phyloP scores from a whole-genome alignment of 768 basidiomycete species.

The Lactarius hatsudake region DNA sequence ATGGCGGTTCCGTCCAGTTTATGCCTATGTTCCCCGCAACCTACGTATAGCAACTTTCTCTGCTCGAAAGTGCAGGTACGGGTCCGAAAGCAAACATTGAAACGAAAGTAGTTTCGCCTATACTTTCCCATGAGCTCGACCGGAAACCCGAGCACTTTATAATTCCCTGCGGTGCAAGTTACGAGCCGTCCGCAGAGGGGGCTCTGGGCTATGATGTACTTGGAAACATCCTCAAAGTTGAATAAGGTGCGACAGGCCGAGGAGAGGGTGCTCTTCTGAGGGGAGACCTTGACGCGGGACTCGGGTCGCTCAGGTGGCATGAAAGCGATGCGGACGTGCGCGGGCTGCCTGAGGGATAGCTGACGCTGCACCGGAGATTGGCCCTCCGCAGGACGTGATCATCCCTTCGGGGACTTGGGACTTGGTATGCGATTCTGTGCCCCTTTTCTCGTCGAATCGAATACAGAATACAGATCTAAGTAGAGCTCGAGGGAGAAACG shows the following conservation, averaged over 20 bases:
- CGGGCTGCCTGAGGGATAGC: slow-evolving; percentile 41
- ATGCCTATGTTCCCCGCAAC: too few relatives aligned
- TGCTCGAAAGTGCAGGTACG: too few relatives aligned
- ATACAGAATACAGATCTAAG: slow-evolving; percentile 87
- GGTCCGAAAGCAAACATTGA: slow-evolving; percentile 78
- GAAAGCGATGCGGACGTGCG: slow-evolving; percentile 43
- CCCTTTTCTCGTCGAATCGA: slow-evolving; percentile 77
- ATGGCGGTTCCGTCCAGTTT: too few relatives aligned
- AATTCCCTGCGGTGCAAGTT: slow-evolving; percentile 74
- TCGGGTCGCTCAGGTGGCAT: slow-evolving; percentile 45
- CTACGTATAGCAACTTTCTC: too few relatives aligned
- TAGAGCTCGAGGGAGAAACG: slow-evolving; percentile 71
- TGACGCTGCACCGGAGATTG: slow-evolving; percentile 34
- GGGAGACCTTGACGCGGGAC: slow-evolving; percentile 42
- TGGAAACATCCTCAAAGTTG: slow-evolving; percentile 87
- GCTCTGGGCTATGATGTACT: slow-evolving; percentile 89
- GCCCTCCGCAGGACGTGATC: slow-evolving; percentile 45
- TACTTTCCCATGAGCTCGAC: slow-evolving; percentile 73
- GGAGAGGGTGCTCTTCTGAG: too few relatives aligned
- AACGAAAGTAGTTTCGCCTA: slow-evolving; percentile 83
- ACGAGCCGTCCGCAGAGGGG: slow-evolving; percentile 86
- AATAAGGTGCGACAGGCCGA: slow-evolving; percentile 56
- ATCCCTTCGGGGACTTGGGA: slow-evolving; percentile 95
- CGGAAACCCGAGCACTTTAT: slow-evolving; percentile 91
- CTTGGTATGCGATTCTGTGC: slow-evolving; percentile 63